A percentile compares a stretch with the other conserved stretches of the same genome.
Evolutionary conservation across 495 filamentous ascomycete species (phyloP).

Genomic region (Parathielavia hyrcaniae): DNA sequence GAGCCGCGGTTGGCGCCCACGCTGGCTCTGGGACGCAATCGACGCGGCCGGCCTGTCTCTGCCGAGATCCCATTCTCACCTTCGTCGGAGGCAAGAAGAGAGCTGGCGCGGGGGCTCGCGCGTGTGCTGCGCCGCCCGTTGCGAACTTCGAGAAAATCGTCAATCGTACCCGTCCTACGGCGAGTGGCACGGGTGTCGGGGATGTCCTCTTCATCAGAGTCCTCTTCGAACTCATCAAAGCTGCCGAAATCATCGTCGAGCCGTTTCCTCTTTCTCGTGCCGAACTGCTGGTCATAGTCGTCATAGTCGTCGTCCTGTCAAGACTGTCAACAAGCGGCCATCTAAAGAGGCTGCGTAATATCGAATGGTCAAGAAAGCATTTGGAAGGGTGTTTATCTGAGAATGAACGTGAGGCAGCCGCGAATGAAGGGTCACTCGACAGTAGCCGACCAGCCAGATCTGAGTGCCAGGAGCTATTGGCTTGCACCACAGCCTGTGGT

Average conservation of each 20-base stretch:
- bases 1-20: neutral
- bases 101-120: conserved; percentile 24
- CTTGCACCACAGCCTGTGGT: no score
- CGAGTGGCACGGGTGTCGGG: conserved; percentile 4
- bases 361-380: neutral
- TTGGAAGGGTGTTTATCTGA: neutral
- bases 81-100: conserved; percentile 23
- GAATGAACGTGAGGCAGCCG: no score
- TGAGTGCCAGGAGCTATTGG: no score
- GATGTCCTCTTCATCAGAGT: conserved; percentile 28
- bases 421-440: no score
- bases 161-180: neutral
- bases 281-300: conserved; percentile 13
- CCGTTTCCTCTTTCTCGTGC: conserved; percentile 24
- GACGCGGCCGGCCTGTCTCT: conserved; percentile 3
- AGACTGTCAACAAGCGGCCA: neutral
- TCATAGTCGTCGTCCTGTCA: conserved; percentile 3
- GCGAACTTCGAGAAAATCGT: conserved; percentile 6
- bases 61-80: conserved; percentile 6
- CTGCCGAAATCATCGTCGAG: conserved; percentile 15
- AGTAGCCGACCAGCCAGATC: no score
- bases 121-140: conserved; percentile 18
- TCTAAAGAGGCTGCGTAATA: neutral
- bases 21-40: conserved; percentile 8
- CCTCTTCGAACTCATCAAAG: conserved; percentile 29